Percentiles rank a stretch among this genome's conserved stretches.
These are phyloP conservation scores for Colletotrichum sp. DNA, from an alignment of 2,329 filamentous ascomycete species.

Conservation along the genomic window DNA sequence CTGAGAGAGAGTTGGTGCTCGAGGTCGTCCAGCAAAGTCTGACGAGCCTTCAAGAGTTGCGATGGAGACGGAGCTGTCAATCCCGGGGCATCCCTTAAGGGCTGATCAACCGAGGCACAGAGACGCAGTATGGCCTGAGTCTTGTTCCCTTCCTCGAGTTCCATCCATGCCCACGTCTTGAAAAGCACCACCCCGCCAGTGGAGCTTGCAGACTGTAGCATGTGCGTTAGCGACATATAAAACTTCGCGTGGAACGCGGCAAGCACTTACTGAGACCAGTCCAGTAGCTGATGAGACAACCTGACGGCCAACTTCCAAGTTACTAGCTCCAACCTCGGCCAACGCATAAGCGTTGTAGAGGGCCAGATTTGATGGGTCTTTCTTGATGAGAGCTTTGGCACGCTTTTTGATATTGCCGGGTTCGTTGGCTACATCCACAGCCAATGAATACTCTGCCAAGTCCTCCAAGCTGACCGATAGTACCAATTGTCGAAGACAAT, in stretches of 20 bases:
- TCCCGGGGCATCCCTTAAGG: slow-evolving; percentile 17
- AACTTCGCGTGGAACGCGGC: no score
- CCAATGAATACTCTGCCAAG: slow-evolving; percentile 73
- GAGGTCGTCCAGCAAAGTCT: slow-evolving; percentile 56
- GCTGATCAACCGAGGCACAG: slow-evolving; percentile 40
- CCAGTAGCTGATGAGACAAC: slow-evolving; percentile 70
- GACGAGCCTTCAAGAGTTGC: slow-evolving; percentile 55
- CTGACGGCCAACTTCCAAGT: slow-evolving; percentile 60
- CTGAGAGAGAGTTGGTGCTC: slow-evolving; percentile 60
- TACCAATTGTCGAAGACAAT: slow-evolving; percentile 62
- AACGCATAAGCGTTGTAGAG: slow-evolving; percentile 83
- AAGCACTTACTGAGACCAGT: slow-evolving; percentile 33
- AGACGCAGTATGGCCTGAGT: slow-evolving; percentile 40
- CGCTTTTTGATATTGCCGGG: slow-evolving; percentile 65
- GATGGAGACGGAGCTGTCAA: slow-evolving; percentile 32
- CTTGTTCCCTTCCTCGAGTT: slow-evolving; percentile 50
- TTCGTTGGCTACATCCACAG: slow-evolving; percentile 65
- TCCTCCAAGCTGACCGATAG: slow-evolving; percentile 45
- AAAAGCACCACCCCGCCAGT: slow-evolving; percentile 45
- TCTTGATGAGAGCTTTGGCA: slow-evolving; percentile 76
- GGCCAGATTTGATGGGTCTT: slow-evolving; percentile 62
- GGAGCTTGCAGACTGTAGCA: not conserved
- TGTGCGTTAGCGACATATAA: not conserved
- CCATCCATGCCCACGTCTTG: slow-evolving; percentile 70
- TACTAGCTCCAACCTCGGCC: slow-evolving; percentile 67